Base-by-base conservation (phyloP, 371 early-diverging fungal species). In the Mortierella sp. region DNA sequence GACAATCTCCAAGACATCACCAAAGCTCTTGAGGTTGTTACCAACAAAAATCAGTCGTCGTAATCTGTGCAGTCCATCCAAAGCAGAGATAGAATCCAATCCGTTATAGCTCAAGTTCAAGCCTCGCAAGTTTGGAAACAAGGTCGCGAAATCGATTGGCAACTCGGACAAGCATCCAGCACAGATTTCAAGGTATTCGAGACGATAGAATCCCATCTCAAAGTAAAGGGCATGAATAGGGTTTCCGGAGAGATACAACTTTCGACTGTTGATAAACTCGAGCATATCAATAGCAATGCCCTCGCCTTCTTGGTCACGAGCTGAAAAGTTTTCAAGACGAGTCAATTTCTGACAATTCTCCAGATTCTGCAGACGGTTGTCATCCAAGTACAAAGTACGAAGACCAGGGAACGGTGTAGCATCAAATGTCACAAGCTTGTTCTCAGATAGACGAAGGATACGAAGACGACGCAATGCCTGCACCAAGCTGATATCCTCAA, bases 191-290 rank as follows among this genome's bases (percentile, higher is more conserved):
- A 89, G 69, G 42, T 88, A 88, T 61, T 86, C 85, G 31, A 89
- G 68, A 19, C 87, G 79, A 51, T 83, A 85, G 56, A 88, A 89
- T 12, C 85, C 85, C 60, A 75, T 68, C 53, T 87, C 70, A 19
- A 73, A 78, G 53, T 70, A 45, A 28, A 88, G 57, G 0, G 82
- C 74, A 28, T 76, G 76, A 58, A 85, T 68, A 0, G 86, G 83
- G 37, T 85, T 86, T 67, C 86, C 88, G 47, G 90, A 88, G 15
- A 88, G 73, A 70, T 88, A 89, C 2, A 88, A 69, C 47, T 88
- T 89, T 19, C 87, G 82, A 34, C 82, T 70, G 23, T 84, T 83
- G 32, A 86, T 82, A 58, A 89, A 78, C 31, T 86, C 83, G 2
- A 76, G 81, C 68, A 88, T 57, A n/a, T 84, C 84, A 12, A 85